Base-by-base conservation (phyloP, 169 alveolate genomes). In the Eimeria acervulina region DNA sequence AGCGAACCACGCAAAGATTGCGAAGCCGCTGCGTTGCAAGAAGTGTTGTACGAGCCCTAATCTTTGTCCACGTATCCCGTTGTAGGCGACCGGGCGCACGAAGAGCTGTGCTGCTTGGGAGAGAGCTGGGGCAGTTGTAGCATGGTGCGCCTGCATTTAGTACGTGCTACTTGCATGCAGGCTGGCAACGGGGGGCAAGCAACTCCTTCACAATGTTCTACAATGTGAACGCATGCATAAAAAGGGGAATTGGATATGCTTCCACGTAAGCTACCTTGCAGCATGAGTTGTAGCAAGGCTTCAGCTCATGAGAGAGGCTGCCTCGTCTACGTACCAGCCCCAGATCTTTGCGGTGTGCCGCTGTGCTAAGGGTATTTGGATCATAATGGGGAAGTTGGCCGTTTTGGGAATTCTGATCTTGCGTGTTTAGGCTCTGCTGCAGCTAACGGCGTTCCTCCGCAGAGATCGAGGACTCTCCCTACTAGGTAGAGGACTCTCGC, bases 1-100 rank as follows among this genome's bases (percentile, higher is more conserved):
- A 85, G 98, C 99, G 88, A 99, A 99, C 98, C n/a, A n/a, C 19
- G 59, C 59, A 51, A 51, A 51, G 7, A 51, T 17, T 51, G 59
- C 68, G 19, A 21, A 59, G 68, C 26, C 3, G 68, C n/a, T 59
- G 1, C 68, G 19, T 17, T 1, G 7, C 59, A 10, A 51, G 21
- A 51, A n/a, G n/a, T n/a, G n/a, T n/a, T n/a, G 68, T 21, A 59
- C n/a, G 28, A 59, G 68, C 19, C 68, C n/a, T 15, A 5, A 7
- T 17, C 5, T 47, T 12, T 5, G 68, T 12, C 19, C n/a, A 4
- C n/a, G n/a, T n/a, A 15, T 21, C 28, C 26, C n/a, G 8, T 59
- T 1, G n/a, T 59, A 1, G 68, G 26, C 5, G 68, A 0, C 8
- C 1, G 19, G 28, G 68, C 68, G n/a, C 19, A n/a, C 1, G 21